A percentile compares a stretch with the other conserved stretches of the same genome.
phyloP scores from a whole-genome alignment of 495 filamentous ascomycete genomes.

The Aspergillus haitiensis region DNA sequence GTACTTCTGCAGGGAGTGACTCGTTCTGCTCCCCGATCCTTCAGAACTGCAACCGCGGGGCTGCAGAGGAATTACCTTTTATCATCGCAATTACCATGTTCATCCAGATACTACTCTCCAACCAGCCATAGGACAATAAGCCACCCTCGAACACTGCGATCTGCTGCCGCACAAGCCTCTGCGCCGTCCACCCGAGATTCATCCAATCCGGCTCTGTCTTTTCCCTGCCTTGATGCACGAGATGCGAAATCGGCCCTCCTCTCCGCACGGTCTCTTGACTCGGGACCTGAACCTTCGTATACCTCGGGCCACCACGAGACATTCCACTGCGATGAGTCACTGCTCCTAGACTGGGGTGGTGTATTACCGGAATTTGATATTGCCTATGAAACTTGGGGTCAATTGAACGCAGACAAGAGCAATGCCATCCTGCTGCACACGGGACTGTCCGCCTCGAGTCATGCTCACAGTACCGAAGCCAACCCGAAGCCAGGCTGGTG shows the following conservation, averaged over 20 bases:
- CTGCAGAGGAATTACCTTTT: not conserved
- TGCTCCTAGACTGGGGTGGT: slow-evolving; percentile 92
- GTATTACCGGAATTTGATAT: slow-evolving; percentile 81
- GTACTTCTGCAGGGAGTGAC: slow-evolving; percentile 1
- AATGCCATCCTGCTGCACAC: slow-evolving; percentile 95
- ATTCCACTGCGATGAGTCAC: slow-evolving; percentile 70
- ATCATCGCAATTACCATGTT: not conserved
- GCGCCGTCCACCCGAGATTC: slow-evolving; percentile 37
- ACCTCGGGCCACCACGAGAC: slow-evolving; percentile 77
- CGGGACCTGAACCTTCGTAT: slow-evolving; percentile 92
- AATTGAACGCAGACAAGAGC: slow-evolving; percentile 73
- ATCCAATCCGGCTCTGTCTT: slow-evolving; percentile 89
- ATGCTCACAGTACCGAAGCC: slow-evolving; percentile 81
- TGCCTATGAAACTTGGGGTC: slow-evolving; percentile 93
- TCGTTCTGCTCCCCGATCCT: slow-evolving; percentile 5
- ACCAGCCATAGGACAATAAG: not conserved
- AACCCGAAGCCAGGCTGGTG: slow-evolving; percentile 96
- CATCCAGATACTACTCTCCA: slow-evolving; percentile 4
- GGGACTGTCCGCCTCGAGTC: slow-evolving; percentile 90
- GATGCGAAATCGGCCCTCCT: slow-evolving; percentile 82
- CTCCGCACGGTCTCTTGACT: slow-evolving; percentile 64
- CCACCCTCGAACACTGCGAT: slow-evolving; percentile 30
- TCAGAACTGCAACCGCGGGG: slow-evolving; percentile 7
- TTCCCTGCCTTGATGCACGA: slow-evolving; percentile 91
- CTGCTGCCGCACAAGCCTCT: slow-evolving; percentile 25